A percentile compares a stretch with the other conserved stretches of the same genome.
Conservation (phyloP, 345 rosid species). For the Bretschneidera sinensis region DNA sequence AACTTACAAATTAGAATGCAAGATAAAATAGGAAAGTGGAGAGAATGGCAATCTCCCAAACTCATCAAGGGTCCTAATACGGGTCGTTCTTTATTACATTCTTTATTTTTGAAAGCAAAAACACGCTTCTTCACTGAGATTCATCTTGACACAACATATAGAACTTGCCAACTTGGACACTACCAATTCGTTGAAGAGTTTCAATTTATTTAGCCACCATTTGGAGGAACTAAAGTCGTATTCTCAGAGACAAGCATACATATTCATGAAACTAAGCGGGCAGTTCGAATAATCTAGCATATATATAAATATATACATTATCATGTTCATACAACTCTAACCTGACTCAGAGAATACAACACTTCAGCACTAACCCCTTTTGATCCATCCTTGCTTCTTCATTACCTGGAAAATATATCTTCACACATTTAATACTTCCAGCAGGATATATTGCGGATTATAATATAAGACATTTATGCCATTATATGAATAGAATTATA, state of each 20-base stretch:
- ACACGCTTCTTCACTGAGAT: neutral
- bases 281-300: constrained; percentile 20
- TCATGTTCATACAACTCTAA: constrained; percentile 12
- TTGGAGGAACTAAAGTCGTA: constrained; percentile 18
- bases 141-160: neutral
- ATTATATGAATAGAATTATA: neutral
- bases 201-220: constrained; percentile 34
- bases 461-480: neutral
- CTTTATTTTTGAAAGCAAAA: neutral
- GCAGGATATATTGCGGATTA: neutral
- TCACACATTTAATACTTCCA: neutral
- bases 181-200: constrained; percentile 10
- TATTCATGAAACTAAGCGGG: constrained; percentile 18
- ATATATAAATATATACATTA: constrained; percentile 32
- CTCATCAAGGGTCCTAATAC: neutral
- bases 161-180: constrained; percentile 7
- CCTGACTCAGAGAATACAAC: constrained; percentile 59
- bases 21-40: neutral
- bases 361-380: constrained; percentile 68
- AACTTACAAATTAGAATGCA: neutral
- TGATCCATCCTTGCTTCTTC: constrained; percentile 84
- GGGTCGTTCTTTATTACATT: neutral
- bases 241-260: constrained; percentile 18
- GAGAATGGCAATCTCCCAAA: neutral
- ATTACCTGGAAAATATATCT: constrained; percentile 50